These are phyloP conservation scores for Anthracocystis walkeri DNA, from an alignment of 1,284 basidiomycete species.

Conservation along the genomic window DNA sequence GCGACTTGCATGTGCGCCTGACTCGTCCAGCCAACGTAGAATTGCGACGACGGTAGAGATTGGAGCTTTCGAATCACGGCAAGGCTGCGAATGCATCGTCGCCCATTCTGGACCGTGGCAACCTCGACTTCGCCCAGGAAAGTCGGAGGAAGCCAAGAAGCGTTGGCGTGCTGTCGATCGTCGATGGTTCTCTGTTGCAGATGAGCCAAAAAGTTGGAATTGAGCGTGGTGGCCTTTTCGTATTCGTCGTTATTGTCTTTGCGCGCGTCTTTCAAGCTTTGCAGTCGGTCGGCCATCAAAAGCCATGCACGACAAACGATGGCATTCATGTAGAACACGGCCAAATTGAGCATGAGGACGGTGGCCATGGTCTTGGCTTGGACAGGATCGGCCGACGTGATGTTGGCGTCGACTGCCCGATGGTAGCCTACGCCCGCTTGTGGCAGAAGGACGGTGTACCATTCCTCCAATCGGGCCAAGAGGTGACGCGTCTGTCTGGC, in stretches of 20 bases:
- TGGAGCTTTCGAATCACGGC: constrained; percentile 28
- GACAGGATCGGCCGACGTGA: constrained; percentile 7
- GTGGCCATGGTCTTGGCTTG: constrained; percentile 20
- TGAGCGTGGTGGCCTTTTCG: constrained; percentile 10
- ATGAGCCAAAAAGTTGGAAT: constrained; percentile 18
- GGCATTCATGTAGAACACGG: constrained; percentile 29
- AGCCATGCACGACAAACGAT: constrained; percentile 35
- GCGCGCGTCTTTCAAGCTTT: constrained; percentile 20
- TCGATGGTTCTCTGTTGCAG: constrained; percentile 24
- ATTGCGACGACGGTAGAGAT: constrained; percentile 27
- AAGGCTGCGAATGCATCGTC: constrained; percentile 27
- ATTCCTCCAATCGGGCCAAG: constrained; percentile 26
- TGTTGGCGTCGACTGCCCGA: constrained; percentile 13
- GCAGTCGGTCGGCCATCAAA: constrained; percentile 29
- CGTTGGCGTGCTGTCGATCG: constrained; percentile 25
- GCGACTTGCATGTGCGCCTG: constrained; percentile 26
- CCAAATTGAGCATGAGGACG: constrained; percentile 36
- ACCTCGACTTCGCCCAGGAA: constrained; percentile 33
- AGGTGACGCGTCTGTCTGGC: constrained; percentile 25
- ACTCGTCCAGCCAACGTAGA: constrained; percentile 28
- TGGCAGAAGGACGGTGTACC: constrained; percentile 20
- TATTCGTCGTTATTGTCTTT: constrained; percentile 10
- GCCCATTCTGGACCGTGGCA: constrained; percentile 10
- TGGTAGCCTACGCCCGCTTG: constrained; percentile 15
- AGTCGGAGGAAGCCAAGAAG: constrained; percentile 29